Evolutionary conservation across 169 alveolate species (phyloP).

Genomic region (Eimeria praecox): DNA sequence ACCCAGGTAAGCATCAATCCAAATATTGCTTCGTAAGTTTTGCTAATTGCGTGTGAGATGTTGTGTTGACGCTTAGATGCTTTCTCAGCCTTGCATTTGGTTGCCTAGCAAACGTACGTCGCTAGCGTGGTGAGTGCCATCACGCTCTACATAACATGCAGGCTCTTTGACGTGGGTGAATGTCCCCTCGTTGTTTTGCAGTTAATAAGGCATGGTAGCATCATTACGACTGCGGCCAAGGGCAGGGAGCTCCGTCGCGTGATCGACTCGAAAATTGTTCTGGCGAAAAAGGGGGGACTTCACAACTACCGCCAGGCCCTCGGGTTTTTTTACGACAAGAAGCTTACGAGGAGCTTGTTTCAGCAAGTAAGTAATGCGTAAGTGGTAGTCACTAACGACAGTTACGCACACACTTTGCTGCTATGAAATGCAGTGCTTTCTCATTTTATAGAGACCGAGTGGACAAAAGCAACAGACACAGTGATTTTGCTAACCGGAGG

Average conservation of each 20-base stretch:
- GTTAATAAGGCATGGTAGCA: constrained; percentile 79
- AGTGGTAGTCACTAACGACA: background rate
- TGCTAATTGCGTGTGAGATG: background rate
- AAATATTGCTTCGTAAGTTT: background rate
- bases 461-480: background rate
- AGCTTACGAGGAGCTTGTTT: constrained; percentile 69
- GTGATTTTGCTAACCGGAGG: background rate
- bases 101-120: background rate
- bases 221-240: constrained; percentile 77
- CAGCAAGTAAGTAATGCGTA: constrained; percentile 29
- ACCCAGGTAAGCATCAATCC: constrained; percentile 58
- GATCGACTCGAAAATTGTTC: constrained; percentile 68
- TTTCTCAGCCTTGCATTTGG: background rate
- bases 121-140: background rate
- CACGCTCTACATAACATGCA: background rate
- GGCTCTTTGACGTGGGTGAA: background rate
- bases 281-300: constrained; percentile 76
- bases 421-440: background rate
- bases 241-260: constrained; percentile 76
- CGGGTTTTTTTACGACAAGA: constrained; percentile 79
- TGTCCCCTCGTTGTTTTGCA: background rate
- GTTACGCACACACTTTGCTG: background rate
- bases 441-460: background rate
- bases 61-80: background rate
- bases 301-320: constrained; percentile 82